phyloP scores from a whole-genome alignment of 2,329 filamentous ascomycete species.

The Apiospora pterosperma region DNA sequence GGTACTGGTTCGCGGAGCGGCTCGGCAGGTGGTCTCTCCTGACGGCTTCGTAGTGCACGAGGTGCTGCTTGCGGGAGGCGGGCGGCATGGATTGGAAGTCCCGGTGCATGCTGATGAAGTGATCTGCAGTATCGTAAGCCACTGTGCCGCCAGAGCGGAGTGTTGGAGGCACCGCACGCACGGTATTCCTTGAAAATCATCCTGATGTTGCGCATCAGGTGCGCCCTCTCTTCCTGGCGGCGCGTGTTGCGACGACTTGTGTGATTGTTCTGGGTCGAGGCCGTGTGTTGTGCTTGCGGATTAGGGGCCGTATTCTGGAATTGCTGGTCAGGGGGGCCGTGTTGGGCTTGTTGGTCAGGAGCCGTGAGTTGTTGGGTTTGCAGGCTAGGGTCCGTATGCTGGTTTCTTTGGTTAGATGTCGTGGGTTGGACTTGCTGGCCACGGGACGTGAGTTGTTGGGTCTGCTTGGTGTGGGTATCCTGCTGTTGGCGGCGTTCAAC shows the following conservation, averaged over 20 bases:
- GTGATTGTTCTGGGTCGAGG: not conserved
- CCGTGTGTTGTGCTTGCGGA: not conserved
- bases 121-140: not conserved
- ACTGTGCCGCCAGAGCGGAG: no score
- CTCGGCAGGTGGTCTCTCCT: not conserved
- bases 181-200: not conserved
- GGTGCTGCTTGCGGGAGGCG: not conserved
- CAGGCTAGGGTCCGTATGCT: no score
- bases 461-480: no score
- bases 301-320: not conserved
- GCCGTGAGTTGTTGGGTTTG: not conserved
- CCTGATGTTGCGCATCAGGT: not conserved
- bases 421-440: not conserved
- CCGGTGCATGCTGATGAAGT: not conserved
- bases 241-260: not conserved
- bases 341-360: not conserved
- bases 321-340: not conserved
- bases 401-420: not conserved
- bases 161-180: not conserved
- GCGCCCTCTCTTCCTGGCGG: not conserved
- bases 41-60: not conserved
- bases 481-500: not conserved
- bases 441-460: no score
- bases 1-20: not conserved
- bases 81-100: not conserved